phyloP scores from a whole-genome alignment of 192 early-diverging fungal genomes.

The Backusella australiensis region DNA sequence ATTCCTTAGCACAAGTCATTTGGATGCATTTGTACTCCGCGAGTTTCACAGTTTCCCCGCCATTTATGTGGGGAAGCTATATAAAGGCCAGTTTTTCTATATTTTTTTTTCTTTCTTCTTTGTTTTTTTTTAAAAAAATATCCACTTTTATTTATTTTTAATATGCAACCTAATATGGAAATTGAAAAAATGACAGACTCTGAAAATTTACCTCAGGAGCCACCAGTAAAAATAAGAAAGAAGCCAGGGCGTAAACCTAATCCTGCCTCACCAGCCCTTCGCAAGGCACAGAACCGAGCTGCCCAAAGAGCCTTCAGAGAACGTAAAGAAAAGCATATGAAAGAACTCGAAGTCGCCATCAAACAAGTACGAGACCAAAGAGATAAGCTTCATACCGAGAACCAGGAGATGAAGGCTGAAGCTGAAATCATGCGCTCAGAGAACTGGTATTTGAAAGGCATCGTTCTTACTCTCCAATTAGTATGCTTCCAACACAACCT shows the following conservation, averaged over 20 bases:
- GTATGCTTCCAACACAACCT: constrained; percentile 31
- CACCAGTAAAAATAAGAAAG: constrained; percentile 37
- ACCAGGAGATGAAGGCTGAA: constrained; percentile 40
- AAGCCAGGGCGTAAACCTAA: constrained; percentile 63
- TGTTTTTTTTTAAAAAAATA: background rate
- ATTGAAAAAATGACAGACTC: background rate
- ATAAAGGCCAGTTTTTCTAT: background rate
- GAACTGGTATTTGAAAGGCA: constrained; percentile 49
- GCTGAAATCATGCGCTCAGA: constrained; percentile 44
- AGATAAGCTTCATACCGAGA: constrained; percentile 43
- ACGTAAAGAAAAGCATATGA: constrained; percentile 76
- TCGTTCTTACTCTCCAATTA: constrained; percentile 40
- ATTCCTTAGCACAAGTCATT: background rate
- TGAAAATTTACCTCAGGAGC: background rate
- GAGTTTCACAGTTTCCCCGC: background rate
- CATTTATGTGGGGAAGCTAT: background rate
- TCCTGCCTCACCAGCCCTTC: constrained; percentile 57
- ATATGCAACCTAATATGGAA: background rate
- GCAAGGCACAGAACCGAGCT: constrained; percentile 82
- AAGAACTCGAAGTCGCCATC: constrained; percentile 71
- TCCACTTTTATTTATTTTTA: background rate
- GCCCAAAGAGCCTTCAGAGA: constrained; percentile 89
- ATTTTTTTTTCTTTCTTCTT: background rate
- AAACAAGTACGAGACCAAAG: constrained; percentile 61
- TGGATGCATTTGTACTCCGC: background rate